phyloP scores from a whole-genome alignment of 1,139 yeast species.

The Diutina pseudorugosa region DNA sequence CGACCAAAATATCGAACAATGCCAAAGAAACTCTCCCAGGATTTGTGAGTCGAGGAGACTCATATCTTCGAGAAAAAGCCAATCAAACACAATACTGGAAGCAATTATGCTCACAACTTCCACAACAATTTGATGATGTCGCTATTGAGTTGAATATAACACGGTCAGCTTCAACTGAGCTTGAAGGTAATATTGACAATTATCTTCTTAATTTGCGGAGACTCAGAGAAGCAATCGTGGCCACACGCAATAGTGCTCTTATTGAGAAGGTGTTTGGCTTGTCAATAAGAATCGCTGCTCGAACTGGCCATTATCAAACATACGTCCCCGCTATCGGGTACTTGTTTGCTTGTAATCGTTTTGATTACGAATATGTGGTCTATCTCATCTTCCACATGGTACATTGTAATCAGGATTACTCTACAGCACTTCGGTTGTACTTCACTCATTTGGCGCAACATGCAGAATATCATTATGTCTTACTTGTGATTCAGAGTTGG shows the following conservation, averaged over 20 bases:
- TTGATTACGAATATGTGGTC: not conserved
- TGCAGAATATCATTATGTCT: not conserved
- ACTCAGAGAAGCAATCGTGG: not conserved
- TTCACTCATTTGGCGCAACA: not conserved
- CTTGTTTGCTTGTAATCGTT: not conserved
- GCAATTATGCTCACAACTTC: not conserved
- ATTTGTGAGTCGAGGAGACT: not conserved
- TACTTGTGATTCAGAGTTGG: not conserved
- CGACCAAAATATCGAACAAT: not conserved
- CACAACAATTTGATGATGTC: not conserved
- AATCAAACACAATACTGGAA: not conserved
- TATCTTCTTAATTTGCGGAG: not conserved
- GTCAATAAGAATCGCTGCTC: not conserved
- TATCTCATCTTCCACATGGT: not conserved
- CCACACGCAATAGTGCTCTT: not conserved
- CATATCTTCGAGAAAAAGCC: not conserved
- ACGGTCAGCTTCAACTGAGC: not conserved
- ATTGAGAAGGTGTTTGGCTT: not conserved
- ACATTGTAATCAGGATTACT: not conserved
- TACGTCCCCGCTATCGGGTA: not conserved
- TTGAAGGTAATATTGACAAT: not conserved
- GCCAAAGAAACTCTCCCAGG: not conserved
- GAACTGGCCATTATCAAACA: not conserved
- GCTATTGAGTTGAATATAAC: not conserved
- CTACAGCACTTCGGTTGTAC: not conserved